Evolutionary conservation across 129 eudicot genomes (phyloP), one percentile per base, ranked within the genome.

Genomic region (Logfia minima): DNA sequence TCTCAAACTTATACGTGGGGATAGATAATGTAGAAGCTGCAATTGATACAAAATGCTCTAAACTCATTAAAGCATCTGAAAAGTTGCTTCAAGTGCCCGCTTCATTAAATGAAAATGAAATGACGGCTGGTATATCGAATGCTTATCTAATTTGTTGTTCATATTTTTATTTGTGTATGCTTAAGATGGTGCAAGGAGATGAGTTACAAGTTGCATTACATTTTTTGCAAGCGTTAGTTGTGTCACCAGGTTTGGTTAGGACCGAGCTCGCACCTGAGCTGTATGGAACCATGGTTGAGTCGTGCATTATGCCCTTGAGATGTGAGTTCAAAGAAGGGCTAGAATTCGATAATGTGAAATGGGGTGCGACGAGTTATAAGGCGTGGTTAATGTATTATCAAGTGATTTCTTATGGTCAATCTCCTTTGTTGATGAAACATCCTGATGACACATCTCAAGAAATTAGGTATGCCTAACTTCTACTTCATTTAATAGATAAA

Each of bases 21-120:
- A 82, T 92, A 4, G 86, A 85, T 23, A 78, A 71, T 26, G 77
- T 82, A 3, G 96, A 92, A 14, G 60, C 82, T 5, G 90, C 90
- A 16, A 51, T 80, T 1, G 71, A 69, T 3, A 70, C 88, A 2
- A 74, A 72, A 21, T 58, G 70, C 5, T 55, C 37, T 31, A 5
- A 70, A 0, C 77, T 75, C 3, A 85, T 85, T 32, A 60, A 51
- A 16, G 68, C 70, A 11, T 70, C 90, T 0, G 95, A 89, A 73
- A 84, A 77, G 34, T 83, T 89, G 96, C 90, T 92, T 2, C 97
- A 92, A 67, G 85, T 86, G 0, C 97, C 97, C 14, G 97, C 97
- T 45, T 84, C 87, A 32, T 82, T 92, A 68, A 82, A 83, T 37
- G 92, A 87, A 19, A 83, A 84, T n/a, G 96, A 89, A 23, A 24